Conservation (phyloP, 73 alveolate species). For the Diophrys sp. region DNA sequence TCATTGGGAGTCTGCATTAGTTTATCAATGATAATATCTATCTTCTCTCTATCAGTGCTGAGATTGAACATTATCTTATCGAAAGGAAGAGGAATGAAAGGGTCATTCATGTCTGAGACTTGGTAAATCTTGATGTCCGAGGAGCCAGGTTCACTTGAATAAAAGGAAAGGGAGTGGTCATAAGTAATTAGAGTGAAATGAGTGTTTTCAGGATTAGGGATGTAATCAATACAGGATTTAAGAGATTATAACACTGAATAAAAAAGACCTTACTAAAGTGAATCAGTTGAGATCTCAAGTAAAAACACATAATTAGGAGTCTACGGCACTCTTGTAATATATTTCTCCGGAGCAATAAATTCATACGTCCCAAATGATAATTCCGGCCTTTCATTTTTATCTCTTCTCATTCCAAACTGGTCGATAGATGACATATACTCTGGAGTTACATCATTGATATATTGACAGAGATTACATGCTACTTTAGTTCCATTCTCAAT, state of each 20-base stretch:
- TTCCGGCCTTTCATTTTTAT: conserved; percentile 64
- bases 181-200: conserved; percentile 64
- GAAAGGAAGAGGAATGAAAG: conserved; percentile 73
- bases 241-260: conserved; percentile 42
- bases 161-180: conserved; percentile 61
- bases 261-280: conserved; percentile 55
- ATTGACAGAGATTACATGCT: conserved; percentile 64
- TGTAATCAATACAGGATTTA: conserved; percentile 50
- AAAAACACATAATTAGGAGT: conserved; percentile 49
- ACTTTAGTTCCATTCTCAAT: conserved; percentile 57
- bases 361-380: conserved; percentile 70
- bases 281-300: conserved; percentile 58
- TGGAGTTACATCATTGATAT: conserved; percentile 39
- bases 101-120: conserved; percentile 64
- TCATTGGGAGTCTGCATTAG: conserved; percentile 7
- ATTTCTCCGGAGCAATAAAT: conserved; percentile 63
- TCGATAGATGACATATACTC: conserved; percentile 36
- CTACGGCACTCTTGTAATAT: conserved; percentile 16
- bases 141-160: conserved; percentile 46
- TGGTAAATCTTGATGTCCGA: conserved; percentile 51
- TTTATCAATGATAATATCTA: conserved; percentile 64
- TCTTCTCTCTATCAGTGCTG: conserved; percentile 64
- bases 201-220: conserved; percentile 70
- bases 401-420: conserved; percentile 51
- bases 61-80: conserved; percentile 60